These are phyloP conservation scores for Rhynchosporium graminicola DNA, from an alignment of 2,329 filamentous ascomycete genomes.

Conservation along the genomic window DNA sequence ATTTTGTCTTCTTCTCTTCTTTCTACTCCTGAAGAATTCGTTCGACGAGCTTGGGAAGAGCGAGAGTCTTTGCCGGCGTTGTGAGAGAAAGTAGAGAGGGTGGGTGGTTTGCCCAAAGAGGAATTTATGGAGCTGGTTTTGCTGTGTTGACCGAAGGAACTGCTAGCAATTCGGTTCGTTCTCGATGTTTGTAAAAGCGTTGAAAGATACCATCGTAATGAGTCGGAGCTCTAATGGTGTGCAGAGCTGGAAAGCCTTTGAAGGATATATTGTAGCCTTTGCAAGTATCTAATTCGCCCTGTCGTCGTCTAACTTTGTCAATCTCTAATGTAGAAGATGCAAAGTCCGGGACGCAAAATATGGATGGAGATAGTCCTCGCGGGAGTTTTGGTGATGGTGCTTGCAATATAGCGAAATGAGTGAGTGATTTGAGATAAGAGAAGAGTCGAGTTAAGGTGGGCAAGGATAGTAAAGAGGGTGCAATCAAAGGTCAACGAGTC, in stretches of 20 bases:
- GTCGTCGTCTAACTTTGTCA: conserved; percentile 43
- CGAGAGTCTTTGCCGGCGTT: conserved; percentile 17
- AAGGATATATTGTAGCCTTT: conserved; percentile 55
- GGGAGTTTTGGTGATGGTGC: conserved; percentile 56
- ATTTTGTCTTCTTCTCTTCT: conserved; percentile 41
- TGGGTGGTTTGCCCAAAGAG: conserved; percentile 24
- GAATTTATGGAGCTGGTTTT: conserved; percentile 23
- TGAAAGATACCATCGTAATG: conserved; percentile 72
- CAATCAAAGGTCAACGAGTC: conserved; percentile 52
- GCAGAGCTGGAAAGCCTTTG: conserved; percentile 63
- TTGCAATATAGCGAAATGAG: conserved; percentile 57
- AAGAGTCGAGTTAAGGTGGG: conserved; percentile 59
- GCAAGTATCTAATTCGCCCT: conserved; percentile 65
- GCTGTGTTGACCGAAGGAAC: conserved; percentile 28
- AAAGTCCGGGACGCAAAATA: conserved; percentile 60
- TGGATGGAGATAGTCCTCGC: conserved; percentile 59
- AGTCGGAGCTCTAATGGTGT: conserved; percentile 61
- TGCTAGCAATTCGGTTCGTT: conserved; percentile 35
- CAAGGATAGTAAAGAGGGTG: conserved; percentile 57
- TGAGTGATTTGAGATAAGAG: conserved; percentile 53
- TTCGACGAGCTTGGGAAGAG: conserved; percentile 14
- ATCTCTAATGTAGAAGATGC: conserved; percentile 62
- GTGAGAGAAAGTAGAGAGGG: conserved; percentile 29
- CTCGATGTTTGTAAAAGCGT: conserved; percentile 56
- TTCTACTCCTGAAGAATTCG: conserved; percentile 13